Conservation (phyloP, 306 rosid species). For the Prunus padus region DNA sequence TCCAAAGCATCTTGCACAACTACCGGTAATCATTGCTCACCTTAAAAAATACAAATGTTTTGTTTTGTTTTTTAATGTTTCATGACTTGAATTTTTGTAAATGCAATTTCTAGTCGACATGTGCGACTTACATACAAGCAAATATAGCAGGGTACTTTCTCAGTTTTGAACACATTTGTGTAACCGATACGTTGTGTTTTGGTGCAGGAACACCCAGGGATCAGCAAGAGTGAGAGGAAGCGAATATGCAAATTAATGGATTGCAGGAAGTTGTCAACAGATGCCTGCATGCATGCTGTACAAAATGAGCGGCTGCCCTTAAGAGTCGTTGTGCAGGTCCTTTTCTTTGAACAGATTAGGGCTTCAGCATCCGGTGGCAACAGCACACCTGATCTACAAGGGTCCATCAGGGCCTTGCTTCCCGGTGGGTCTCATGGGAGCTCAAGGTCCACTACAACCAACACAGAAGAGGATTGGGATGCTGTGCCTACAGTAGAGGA, state of each 20-base stretch:
- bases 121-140: neutral
- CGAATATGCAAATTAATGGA: constrained; percentile 85
- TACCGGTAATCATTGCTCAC: neutral
- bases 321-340: constrained; percentile 84
- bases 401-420: constrained; percentile 56
- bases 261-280: constrained; percentile 81
- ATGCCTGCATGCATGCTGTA: constrained; percentile 90
- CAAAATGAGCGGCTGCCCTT: constrained; percentile 93
- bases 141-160: neutral
- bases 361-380: constrained; percentile 56
- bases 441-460: constrained; percentile 82
- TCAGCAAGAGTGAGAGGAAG: constrained; percentile 82
- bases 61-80: neutral
- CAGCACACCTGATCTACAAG: constrained; percentile 63
- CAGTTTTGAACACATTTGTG: neutral
- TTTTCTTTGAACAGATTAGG: constrained; percentile 87
- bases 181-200: constrained; percentile 2
- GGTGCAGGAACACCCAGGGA: constrained; percentile 86
- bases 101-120: neutral
- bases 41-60: neutral
- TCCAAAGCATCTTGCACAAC: too few species aligned
- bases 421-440: constrained; percentile 78
- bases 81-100: neutral
- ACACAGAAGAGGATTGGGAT: constrained; percentile 90
- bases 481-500: constrained; percentile 66